These are phyloP conservation scores for Balamuthia mandrillaris DNA, from an alignment of 208 protist species.

Conservation along the genomic window DNA sequence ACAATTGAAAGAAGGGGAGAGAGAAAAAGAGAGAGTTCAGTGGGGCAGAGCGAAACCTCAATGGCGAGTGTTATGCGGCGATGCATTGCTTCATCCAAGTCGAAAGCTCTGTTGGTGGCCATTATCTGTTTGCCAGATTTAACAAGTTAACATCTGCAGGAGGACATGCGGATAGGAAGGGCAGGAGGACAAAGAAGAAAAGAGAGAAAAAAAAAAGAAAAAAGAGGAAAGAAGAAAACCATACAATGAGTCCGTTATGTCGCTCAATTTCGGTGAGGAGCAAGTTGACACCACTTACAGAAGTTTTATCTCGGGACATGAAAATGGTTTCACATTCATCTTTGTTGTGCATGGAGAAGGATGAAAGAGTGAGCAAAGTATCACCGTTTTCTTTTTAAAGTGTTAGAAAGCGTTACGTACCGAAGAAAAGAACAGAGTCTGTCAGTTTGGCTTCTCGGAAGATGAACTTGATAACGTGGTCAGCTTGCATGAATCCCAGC, in stretches of 20 bases:
- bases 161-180: too few relatives aligned
- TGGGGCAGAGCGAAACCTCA: too few relatives aligned
- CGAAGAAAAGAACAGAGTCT: slow-evolving; percentile 58
- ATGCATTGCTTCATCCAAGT: slow-evolving; percentile 57
- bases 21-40: not conserved
- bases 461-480: slow-evolving; percentile 42
- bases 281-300: slow-evolving; percentile 1
- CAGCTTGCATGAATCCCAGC: slow-evolving; percentile 18
- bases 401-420: not conserved
- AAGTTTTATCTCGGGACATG: not conserved
- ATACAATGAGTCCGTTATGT: slow-evolving; percentile 51
- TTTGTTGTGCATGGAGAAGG: too few relatives aligned
- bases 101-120: slow-evolving; percentile 47
- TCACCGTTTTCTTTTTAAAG: too few relatives aligned
- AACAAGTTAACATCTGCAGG: too few relatives aligned
- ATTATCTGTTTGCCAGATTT: too few relatives aligned
- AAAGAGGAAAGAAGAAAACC: too few relatives aligned
- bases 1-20: not conserved
- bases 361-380: not conserved
- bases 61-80: not conserved
- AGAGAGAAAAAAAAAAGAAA: too few relatives aligned
- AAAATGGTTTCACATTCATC: slow-evolving; percentile 62
- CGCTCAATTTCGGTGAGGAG: slow-evolving; percentile 62
- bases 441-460: slow-evolving; percentile 64
- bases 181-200: too few relatives aligned